Percentiles rank a stretch among this genome's conserved stretches.
Evolutionary conservation across 73 alveolate genomes (phyloP).

Genomic region (Tetrahymena malaccensis): DNA sequence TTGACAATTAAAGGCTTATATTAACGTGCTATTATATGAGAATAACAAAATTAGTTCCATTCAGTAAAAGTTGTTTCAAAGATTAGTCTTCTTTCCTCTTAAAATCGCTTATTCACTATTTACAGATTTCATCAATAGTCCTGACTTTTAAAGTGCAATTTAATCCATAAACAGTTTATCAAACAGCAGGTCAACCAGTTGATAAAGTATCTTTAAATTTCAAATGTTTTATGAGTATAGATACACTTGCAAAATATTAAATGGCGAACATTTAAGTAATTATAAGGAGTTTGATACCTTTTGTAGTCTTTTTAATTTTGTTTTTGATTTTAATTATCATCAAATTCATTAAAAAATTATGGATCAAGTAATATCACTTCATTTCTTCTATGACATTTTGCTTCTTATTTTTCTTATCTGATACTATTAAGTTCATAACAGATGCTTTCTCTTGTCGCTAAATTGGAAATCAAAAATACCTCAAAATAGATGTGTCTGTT

Average conservation of each 20-base stretch:
- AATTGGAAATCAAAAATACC: background rate
- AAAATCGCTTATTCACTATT: background rate
- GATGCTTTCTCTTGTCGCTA: background rate
- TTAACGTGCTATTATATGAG: background rate
- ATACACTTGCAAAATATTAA: background rate
- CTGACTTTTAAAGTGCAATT: background rate
- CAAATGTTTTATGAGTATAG: background rate
- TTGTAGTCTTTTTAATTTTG: no score
- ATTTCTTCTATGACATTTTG: background rate
- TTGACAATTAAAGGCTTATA: background rate
- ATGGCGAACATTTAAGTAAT: background rate
- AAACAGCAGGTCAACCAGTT: background rate
- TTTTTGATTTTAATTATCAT: no score
- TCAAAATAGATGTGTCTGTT: background rate
- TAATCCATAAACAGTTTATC: background rate
- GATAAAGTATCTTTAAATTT: background rate
- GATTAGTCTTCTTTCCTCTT: background rate
- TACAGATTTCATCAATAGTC: background rate
- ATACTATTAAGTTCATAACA: background rate
- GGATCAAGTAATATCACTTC: background rate
- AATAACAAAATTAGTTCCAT: background rate
- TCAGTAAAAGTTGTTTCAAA: background rate
- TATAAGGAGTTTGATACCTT: background rate
- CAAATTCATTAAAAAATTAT: no score
- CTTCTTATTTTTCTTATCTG: background rate